Evolutionary conservation across 805 yeast genomes (phyloP), one percentile per base, ranked within the genome.

Genomic region (Saccharomycopsis amapae): DNA sequence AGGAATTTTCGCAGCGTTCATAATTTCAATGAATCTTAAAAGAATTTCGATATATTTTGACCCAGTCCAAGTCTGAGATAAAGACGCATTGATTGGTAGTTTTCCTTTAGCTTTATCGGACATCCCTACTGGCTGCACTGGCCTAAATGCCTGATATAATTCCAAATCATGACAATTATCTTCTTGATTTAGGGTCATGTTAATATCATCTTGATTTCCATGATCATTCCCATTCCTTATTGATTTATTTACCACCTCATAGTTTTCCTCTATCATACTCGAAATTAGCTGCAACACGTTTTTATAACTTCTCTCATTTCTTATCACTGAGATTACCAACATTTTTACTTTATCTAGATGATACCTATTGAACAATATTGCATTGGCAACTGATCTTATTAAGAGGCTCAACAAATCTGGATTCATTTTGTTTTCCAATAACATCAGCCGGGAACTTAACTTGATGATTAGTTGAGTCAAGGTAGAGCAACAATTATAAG

Each of bases 121-220:
- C 85, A 80, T 78, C 2, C 86, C 85, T 1, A 68, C 59, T 3
- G 81, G 82, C 10, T 68, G 71, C 22, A 59, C 65, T 4, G 84
- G 78, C 44, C 75, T 59, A 31, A 76, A 58, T 3, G 69, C 65
- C n/a, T n/a, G n/a, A n/a, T n/a, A n/a, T 30, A 17, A 20, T 25
- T 12, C 38, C 15, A 18, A 31, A 28, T 5, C 38, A 9, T n/a
- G n/a, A n/a, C n/a, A n/a, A n/a, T n/a, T n/a, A n/a, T 25, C 30
- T 15, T 9, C 42, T 3, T 23, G n/a, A 12, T 40, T 33, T 26
- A 13, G 5, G 41, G 31, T 20, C 42, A 15, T 38, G 48, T 28
- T 51, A 37, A 18, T 45, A 46, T 53, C 60, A 32, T 42, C 53
- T 41, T 20, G 39, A 25, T 15, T 18, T 3, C n/a, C 30, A 15